Evolutionary conservation across 768 basidiomycete genomes (phyloP), one percentile per base, ranked within the genome.

Genomic region (Fistulinella prunicolor): DNA sequence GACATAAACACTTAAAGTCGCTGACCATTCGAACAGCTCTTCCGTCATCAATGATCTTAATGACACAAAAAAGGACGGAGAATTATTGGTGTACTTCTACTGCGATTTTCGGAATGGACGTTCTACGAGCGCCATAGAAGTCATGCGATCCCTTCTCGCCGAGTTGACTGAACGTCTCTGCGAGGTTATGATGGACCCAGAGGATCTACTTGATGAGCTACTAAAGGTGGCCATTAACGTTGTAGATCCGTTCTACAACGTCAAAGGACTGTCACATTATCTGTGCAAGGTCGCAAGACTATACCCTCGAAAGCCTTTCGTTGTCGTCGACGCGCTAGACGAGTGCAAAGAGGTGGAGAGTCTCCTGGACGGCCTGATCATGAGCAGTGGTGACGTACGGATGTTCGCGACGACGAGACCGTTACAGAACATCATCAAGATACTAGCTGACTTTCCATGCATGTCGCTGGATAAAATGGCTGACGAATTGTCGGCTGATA

Each of bases 311-410:
- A 47, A 44, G 21, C 49, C 56, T 0, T 7, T 63, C 0, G 32
- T 58, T 2, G 38, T 62, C 17, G 24, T 64, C 2, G 62, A 64
- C 24, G 54, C 53, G 10, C 51, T 64, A 1, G 59, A 64, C 16
- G 62, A 63, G 13, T 63, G 61, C 23, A 47, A 44, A 17, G 48
- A 44, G 5, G 6, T 34, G 3, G 39, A 53, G n/a, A 46, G 20
- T 13, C 44, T 63, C 7, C 46, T 62, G 0, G 39, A 30, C 0
- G 49, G 47, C 14, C 51, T 63, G 12, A 7, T 44, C 22, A 12
- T 4, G 44, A 23, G 17, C 6, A 17, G 6, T 6, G 26, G 42
- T 3, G 41, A 38, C 6, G 4, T 46, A 0, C 50, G 23, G 8
- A 14, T 54, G 0, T 50, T 62, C 10, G 34, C 46, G 29, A 51